phyloP scores from a whole-genome alignment of 1,284 basidiomycete genomes.

The Volvariella volvacea region DNA sequence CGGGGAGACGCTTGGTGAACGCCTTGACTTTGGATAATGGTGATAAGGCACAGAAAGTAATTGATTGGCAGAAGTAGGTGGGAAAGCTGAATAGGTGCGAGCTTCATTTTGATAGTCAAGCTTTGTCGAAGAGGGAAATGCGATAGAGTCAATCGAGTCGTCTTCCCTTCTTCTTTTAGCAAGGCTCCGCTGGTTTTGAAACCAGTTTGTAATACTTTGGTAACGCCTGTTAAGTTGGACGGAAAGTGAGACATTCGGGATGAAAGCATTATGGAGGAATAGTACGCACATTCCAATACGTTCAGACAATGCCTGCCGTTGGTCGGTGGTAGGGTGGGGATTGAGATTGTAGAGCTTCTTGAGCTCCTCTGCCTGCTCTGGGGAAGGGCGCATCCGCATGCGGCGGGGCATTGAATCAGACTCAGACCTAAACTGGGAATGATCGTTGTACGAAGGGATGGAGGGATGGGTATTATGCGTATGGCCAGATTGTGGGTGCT shows the following conservation, averaged over 20 bases:
- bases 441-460: conserved; percentile 23
- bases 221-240: conserved; percentile 47
- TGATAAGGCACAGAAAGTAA: conserved; percentile 27
- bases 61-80: conserved; percentile 37
- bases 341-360: conserved; percentile 54
- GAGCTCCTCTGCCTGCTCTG: conserved; percentile 60
- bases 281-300: conserved; percentile 65
- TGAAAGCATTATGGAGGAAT: conserved; percentile 17
- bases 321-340: conserved; percentile 59
- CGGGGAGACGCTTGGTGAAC: conserved; percentile 30
- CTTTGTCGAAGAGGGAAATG: conserved; percentile 13
- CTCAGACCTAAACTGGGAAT: conserved; percentile 38
- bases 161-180: conserved; percentile 63
- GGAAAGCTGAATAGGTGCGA: conserved; percentile 41
- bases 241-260: conserved; percentile 16
- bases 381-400: conserved; percentile 55
- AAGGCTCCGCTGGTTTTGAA: conserved; percentile 74
- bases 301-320: conserved; percentile 54
- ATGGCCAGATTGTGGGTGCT: conserved; percentile 34
- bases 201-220: conserved; percentile 77
- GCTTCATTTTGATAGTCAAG: conserved; percentile 26
- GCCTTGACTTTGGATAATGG: conserved; percentile 18
- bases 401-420: conserved; percentile 42
- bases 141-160: conserved; percentile 22
- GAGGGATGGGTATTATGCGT: too few species aligned